Percentiles rank a stretch among this genome's conserved stretches.
Conservation (phyloP, 1,284 basidiomycete species). For the Filobasidium uniguttulatum region DNA sequence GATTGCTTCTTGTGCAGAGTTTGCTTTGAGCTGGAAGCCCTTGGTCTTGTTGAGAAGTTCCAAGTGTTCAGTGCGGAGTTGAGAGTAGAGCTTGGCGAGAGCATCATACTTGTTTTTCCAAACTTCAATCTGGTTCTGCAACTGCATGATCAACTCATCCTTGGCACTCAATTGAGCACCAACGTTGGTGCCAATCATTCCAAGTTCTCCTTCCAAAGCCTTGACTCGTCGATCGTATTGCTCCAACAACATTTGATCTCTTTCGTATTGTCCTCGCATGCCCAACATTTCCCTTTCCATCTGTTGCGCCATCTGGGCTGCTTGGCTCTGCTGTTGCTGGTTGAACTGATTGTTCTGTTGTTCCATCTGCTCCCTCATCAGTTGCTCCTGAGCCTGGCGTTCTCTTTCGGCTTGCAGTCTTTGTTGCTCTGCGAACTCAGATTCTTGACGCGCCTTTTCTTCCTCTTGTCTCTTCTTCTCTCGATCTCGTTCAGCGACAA, state of each 20-base stretch:
- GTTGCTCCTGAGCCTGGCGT: slow-evolving; percentile 75
- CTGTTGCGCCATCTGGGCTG: slow-evolving; percentile 53
- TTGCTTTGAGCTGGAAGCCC: slow-evolving; percentile 93
- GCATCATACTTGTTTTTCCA: slow-evolving; percentile 99
- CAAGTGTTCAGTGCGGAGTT: slow-evolving; percentile 90
- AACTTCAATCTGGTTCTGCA: slow-evolving; percentile 89
- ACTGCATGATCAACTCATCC: slow-evolving; percentile 87
- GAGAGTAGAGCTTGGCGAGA: slow-evolving; percentile 95
- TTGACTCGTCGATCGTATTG: slow-evolving; percentile 98
- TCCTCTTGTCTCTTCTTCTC: slow-evolving; percentile 70
- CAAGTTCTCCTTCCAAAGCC: slow-evolving; percentile 83
- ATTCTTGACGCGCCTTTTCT: slow-evolving; percentile 64
- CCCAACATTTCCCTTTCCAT: slow-evolving; percentile 81
- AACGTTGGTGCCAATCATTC: slow-evolving; percentile 63
- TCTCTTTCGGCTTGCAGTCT: slow-evolving; percentile 56
- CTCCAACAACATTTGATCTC: slow-evolving; percentile 94
- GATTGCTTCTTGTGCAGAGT: slow-evolving; percentile 96
- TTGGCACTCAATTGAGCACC: slow-evolving; percentile 80
- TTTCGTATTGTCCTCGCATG: slow-evolving; percentile 94
- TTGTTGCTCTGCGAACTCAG: slow-evolving; percentile 62
- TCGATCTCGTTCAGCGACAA: slow-evolving; percentile 63
- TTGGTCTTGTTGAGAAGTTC: slow-evolving; percentile 97
- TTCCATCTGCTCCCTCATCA: slow-evolving; percentile 72
- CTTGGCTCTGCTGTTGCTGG: slow-evolving; percentile 44
- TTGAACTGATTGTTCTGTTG: slow-evolving; percentile 46